Evolutionary conservation across 1,139 yeast species (phyloP).

Genomic region (Nakaseomyces nivariensis): DNA sequence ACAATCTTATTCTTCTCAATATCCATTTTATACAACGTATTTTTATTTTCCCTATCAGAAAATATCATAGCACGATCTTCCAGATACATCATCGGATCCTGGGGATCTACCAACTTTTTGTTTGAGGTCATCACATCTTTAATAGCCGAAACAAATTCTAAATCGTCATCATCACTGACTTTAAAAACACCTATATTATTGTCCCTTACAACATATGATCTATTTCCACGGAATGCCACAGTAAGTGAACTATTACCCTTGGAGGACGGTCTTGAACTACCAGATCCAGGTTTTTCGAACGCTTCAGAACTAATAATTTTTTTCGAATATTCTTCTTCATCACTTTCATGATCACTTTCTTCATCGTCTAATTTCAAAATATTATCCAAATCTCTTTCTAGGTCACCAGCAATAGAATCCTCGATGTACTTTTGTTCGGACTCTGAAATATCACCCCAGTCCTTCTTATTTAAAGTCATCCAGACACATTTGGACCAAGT

Average conservation of each 20-base stretch:
- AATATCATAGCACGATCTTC: conserved; percentile 61
- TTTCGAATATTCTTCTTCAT: conserved; percentile 17
- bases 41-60: conserved; percentile 40
- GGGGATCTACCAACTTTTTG: conserved; percentile 48
- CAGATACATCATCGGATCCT: conserved; percentile 62
- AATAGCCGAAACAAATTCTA: conserved; percentile 61
- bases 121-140: conserved; percentile 44
- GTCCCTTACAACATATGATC: conserved; percentile 73
- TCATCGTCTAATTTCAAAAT: conserved; percentile 31
- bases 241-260: conserved; percentile 47
- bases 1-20: conserved; percentile 67
- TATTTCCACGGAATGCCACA: conserved; percentile 58
- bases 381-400: conserved; percentile 28
- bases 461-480: conserved; percentile 46
- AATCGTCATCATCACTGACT: conserved; percentile 40
- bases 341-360: conserved; percentile 19
- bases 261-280: conserved; percentile 14
- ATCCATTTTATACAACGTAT: conserved; percentile 61
- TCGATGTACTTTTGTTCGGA: conserved; percentile 41
- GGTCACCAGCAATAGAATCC: conserved; percentile 36
- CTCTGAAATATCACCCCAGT: conserved; percentile 39
- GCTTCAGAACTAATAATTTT: conserved; percentile 22
- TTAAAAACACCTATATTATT: conserved; percentile 72
- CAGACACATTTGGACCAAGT: conserved; percentile 46
- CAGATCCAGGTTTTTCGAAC: conserved; percentile 22